Conservation (phyloP, 2,329 filamentous ascomycete species). For the Allantophomopsis cytisporea region DNA sequence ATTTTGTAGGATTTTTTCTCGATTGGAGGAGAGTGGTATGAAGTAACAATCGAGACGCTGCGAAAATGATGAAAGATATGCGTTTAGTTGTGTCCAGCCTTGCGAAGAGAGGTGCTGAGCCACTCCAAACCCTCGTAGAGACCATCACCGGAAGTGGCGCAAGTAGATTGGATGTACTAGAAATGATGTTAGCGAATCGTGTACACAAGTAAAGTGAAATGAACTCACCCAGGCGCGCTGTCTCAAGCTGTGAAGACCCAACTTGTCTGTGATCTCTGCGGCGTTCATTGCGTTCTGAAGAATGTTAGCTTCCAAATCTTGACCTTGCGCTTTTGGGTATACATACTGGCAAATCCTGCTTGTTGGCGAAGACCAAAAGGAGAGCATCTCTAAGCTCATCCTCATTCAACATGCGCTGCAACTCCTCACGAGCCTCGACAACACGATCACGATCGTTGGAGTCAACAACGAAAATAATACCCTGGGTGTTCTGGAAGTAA, state of each 20-base stretch:
- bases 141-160: conserved; percentile 97
- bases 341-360: conserved; percentile 96
- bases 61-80: conserved; percentile 13
- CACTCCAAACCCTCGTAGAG: conserved; percentile 98
- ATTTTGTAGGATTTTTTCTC: neutral
- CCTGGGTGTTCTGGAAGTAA: conserved; percentile 99
- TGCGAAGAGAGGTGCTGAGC: conserved; percentile 73
- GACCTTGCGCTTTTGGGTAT: neutral
- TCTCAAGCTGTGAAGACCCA: conserved; percentile 97
- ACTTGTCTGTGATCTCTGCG: conserved; percentile 99
- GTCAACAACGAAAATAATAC: conserved; percentile 99
- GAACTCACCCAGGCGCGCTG: conserved; percentile 92
- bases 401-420: conserved; percentile 98
- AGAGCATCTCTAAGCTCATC: conserved; percentile 96
- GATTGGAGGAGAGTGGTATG: neutral
- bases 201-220: conserved; percentile 1
- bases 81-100: conserved; percentile 51
- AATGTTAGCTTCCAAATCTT: conserved; percentile 15
- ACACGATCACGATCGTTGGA: conserved; percentile 98
- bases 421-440: conserved; percentile 89
- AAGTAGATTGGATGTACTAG: conserved; percentile 98
- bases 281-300: conserved; percentile 96
- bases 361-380: conserved; percentile 97
- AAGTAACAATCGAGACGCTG: conserved; percentile 3
- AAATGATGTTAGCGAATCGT: conserved; percentile 7